phyloP scores from a whole-genome alignment of 495 filamentous ascomycete species.

The Rhizodiscina lignyota region DNA sequence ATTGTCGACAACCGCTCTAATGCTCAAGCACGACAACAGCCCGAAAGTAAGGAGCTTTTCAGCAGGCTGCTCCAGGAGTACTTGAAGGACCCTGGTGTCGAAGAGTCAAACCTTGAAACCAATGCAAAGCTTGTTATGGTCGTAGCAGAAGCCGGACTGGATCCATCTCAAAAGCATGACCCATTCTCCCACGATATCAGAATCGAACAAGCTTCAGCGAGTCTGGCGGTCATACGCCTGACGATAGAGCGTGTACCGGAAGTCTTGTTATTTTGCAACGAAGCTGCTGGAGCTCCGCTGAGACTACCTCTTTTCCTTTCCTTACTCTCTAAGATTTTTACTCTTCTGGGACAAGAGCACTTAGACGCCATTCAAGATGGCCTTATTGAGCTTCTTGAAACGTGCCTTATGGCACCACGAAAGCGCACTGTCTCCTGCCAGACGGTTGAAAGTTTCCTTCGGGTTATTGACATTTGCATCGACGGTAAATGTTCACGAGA shows the following conservation, averaged over 20 bases:
- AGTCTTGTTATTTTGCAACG: conserved; percentile 38
- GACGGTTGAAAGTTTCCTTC: background rate
- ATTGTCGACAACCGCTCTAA: conserved; percentile 31
- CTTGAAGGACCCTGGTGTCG: conserved; percentile 28
- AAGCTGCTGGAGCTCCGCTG: conserved; percentile 21
- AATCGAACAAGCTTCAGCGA: conserved; percentile 42
- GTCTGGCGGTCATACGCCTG: conserved; percentile 53
- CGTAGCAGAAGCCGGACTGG: conserved; percentile 65
- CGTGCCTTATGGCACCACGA: conserved; percentile 12
- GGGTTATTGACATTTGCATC: background rate
- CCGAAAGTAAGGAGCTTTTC: conserved; percentile 37
- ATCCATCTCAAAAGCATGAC: conserved; percentile 40
- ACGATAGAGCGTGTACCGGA: conserved; percentile 59
- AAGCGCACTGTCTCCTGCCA: conserved; percentile 2
- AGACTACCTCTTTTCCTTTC: conserved; percentile 57
- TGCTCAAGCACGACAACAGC: conserved; percentile 21
- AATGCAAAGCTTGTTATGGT: conserved; percentile 74
- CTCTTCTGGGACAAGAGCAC: conserved; percentile 29
- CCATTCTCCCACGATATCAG: conserved; percentile 39
- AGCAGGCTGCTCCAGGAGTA: conserved; percentile 49
- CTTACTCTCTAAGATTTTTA: conserved; percentile 49
- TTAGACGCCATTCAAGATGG: conserved; percentile 8
- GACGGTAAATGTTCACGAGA: background rate
- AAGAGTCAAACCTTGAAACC: conserved; percentile 47
- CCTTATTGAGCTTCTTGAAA: conserved; percentile 14